Percentiles rank a stretch among this genome's conserved stretches.
These are phyloP conservation scores for Trichoderma arundinaceum DNA, from an alignment of 2,329 filamentous ascomycete genomes.

Conservation along the genomic window DNA sequence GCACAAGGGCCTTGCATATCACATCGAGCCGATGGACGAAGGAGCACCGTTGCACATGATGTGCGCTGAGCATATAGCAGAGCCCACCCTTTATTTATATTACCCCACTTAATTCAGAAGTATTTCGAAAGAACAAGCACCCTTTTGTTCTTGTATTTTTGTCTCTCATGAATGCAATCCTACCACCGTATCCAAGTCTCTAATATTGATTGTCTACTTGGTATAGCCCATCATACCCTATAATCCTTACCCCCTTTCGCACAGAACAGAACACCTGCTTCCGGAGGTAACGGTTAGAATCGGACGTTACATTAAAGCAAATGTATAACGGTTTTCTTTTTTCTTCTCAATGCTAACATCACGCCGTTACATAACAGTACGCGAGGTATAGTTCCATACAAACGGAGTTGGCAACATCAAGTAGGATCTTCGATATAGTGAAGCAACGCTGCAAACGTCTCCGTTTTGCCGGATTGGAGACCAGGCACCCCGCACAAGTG, in stretches of 20 bases:
- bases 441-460: background rate
- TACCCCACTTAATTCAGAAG: background rate
- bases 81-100: background rate
- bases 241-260: background rate
- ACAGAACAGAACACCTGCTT: background rate
- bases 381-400: background rate
- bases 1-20: background rate
- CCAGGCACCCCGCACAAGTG: constrained; percentile 3
- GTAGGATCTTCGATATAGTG: background rate
- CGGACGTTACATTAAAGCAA: background rate
- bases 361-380: background rate
- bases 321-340: background rate
- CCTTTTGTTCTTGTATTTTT: background rate
- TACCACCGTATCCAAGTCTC: background rate
- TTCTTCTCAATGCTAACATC: background rate
- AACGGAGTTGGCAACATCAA: background rate
- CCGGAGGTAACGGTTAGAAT: background rate
- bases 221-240: background rate
- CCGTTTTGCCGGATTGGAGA: background rate
- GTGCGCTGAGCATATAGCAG: background rate
- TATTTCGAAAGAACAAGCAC: background rate
- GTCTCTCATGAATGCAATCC: background rate
- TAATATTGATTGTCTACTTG: background rate
- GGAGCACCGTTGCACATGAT: background rate
- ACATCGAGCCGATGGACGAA: background rate